A percentile compares a stretch with the other conserved stretches of the same genome.
Evolutionary conservation across 371 early-diverging fungal genomes (phyloP).

Genomic region (Capniomyces stellatus): DNA sequence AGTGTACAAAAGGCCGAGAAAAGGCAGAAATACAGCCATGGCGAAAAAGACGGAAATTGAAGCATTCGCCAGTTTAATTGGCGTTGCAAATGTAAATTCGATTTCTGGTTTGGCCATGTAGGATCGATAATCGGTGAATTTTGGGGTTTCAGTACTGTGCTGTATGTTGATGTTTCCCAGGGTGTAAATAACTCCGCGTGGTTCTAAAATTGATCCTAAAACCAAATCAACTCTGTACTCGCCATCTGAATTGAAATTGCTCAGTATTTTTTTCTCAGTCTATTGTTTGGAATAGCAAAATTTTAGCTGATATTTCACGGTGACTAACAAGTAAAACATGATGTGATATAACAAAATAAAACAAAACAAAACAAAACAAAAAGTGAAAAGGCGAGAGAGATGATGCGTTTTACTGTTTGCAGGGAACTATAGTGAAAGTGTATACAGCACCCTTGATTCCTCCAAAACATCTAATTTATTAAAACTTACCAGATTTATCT

Average conservation of each 20-base stretch:
- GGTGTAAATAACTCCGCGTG: slow-evolving; percentile 13
- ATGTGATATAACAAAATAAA: too few species aligned
- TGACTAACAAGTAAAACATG: too few species aligned
- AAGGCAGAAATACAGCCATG: slow-evolving; percentile 7
- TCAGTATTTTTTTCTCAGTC: neutral
- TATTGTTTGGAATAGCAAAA: neutral
- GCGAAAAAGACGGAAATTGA: slow-evolving; percentile 18
- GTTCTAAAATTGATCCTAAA: slow-evolving; percentile 12
- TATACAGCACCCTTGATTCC: too few species aligned
- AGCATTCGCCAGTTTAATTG: slow-evolving; percentile 18
- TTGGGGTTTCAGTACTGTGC: neutral
- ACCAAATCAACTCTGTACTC: slow-evolving; percentile 15
- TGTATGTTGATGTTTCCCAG: slow-evolving; percentile 13
- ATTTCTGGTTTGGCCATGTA: slow-evolving; percentile 18
- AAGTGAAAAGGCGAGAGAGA: too few species aligned
- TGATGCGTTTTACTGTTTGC: too few species aligned
- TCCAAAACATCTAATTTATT: too few species aligned
- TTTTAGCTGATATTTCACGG: neutral
- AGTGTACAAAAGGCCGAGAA: slow-evolving; percentile 8
- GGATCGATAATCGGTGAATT: neutral
- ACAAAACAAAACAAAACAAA: too few species aligned
- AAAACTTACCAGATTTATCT: slow-evolving; percentile 14
- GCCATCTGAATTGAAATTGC: slow-evolving; percentile 9
- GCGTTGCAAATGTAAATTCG: slow-evolving; percentile 14
- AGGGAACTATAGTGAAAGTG: too few species aligned